Evolutionary conservation across 2,329 filamentous ascomycete species (phyloP), one percentile per base, ranked within the genome.

Genomic region (Fusarium tuaranense): DNA sequence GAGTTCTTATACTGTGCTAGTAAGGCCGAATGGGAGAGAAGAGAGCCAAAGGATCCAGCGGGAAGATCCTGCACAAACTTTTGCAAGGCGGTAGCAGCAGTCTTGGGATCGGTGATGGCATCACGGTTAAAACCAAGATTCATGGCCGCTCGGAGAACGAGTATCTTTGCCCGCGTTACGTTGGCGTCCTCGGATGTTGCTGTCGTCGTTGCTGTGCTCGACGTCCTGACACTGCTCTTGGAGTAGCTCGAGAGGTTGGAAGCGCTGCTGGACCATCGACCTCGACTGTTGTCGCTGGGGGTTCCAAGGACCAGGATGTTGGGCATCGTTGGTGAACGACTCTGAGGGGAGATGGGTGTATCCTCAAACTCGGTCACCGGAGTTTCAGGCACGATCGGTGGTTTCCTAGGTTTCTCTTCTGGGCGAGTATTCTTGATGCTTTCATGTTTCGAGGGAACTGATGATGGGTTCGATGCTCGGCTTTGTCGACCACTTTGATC

Each of bases 341-440:
- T 94, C 66, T 96, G 94, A 0, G 93, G 93, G 0, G 95, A 97
- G 51, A 95, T 90, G 5, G 94, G 92, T 0, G 93, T 95, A 80
- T 98, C 95, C 81, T 98, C 96, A 78, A 98, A 98, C 76, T 98
- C 95, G 6, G 95, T 98, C 1, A 96, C 96, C 0, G 95, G 95
- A 0, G 95, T 98, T 84, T 98, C 96, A 1, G 95, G 95, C 6
- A 92, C 88, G 2, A 85, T 84, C 4, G 82, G 84, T 20, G 83
- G 82, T 64, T 86, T 88, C 65, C 85, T 85, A 76, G 86, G 81
- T 80, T 85, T 85, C 76, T 91, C 85, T 69, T 90, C 85, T 44
- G 80, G 78, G 6, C 81, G 81, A 16, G 67, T 73, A 60, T 86
- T 86, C 77, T 88, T 88, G 48, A 88, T 82, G 75, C 87, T 90